Conservation (phyloP, 257 asterid genomes). For the Solanum tarijense region DNA sequence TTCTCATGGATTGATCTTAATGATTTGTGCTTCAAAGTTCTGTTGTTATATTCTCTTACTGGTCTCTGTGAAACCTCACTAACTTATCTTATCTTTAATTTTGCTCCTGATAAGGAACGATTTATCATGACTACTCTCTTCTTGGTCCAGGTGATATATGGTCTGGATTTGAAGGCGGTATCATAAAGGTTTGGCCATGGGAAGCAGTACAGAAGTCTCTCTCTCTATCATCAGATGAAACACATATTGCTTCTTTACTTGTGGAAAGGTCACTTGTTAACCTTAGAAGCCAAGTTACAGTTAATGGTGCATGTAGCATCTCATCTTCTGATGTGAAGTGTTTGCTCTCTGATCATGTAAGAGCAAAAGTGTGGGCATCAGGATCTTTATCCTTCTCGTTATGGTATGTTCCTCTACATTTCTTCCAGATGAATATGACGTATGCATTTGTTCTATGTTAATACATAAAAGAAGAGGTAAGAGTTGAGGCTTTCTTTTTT, state of each 20-base stretch:
- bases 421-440: background rate
- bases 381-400: slow-evolving; percentile 68
- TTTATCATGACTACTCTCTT: background rate
- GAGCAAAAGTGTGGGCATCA: slow-evolving; percentile 83
- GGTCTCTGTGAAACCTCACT: background rate
- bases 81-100: background rate
- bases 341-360: slow-evolving; percentile 49
- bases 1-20: background rate
- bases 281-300: slow-evolving; percentile 77
- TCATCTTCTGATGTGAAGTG: slow-evolving; percentile 81
- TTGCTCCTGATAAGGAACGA: background rate
- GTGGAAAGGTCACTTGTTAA: slow-evolving; percentile 71
- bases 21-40: background rate
- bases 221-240: slow-evolving; percentile 67
- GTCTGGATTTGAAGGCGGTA: slow-evolving; percentile 87
- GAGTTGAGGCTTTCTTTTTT: background rate
- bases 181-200: slow-evolving; percentile 81
- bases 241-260: slow-evolving; percentile 73
- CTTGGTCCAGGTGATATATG: slow-evolving; percentile 71
- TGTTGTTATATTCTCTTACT: background rate
- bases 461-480: background rate
- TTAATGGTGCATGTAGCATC: slow-evolving; percentile 72
- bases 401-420: slow-evolving; percentile 37
- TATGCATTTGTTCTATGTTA: background rate
- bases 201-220: slow-evolving; percentile 78